Percentiles rank a stretch among this genome's conserved stretches.
Evolutionary conservation across 106 monocot species (phyloP).

Genomic region (Amphibolis antarctica): DNA sequence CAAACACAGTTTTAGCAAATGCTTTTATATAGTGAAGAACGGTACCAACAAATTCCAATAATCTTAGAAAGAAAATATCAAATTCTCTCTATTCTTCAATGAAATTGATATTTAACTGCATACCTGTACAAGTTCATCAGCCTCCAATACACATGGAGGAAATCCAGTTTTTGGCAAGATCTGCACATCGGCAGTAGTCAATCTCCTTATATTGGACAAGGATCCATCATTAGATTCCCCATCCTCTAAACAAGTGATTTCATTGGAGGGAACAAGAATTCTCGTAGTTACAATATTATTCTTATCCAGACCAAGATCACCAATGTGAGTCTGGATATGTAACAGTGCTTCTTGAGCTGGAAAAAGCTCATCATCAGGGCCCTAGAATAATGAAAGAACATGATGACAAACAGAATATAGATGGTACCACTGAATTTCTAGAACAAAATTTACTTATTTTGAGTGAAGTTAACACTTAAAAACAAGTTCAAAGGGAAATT

Average conservation of each 20-base stretch:
- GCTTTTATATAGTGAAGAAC: not conserved
- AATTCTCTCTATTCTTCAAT: not conserved
- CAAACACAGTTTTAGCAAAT: not conserved
- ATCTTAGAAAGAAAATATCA: not conserved
- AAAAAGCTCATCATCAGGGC: slow-evolving; percentile 89
- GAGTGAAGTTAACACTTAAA: too few relatives aligned
- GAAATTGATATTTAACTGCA: not conserved
- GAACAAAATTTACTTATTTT: too few relatives aligned
- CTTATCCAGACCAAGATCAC: slow-evolving; percentile 87
- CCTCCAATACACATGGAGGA: slow-evolving; percentile 57
- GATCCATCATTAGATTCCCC: slow-evolving; percentile 32
- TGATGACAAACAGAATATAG: too few relatives aligned
- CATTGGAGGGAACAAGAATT: slow-evolving; percentile 59
- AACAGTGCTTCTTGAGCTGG: slow-evolving; percentile 97
- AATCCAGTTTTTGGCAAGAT: slow-evolving; percentile 72
- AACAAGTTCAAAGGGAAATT: too few relatives aligned
- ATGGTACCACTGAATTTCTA: too few relatives aligned
- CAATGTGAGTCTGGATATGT: slow-evolving; percentile 85
- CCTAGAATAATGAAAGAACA: slow-evolving; percentile 23
- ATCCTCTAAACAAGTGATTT: slow-evolving; percentile 64
- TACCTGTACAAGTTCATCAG: slow-evolving; percentile 91
- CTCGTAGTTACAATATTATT: slow-evolving; percentile 91
- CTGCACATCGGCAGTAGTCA: slow-evolving; percentile 64
- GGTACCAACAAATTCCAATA: not conserved
- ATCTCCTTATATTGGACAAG: slow-evolving; percentile 51